Conservation (phyloP, 768 basidiomycete species). For the Nidula microcarpa region DNA sequence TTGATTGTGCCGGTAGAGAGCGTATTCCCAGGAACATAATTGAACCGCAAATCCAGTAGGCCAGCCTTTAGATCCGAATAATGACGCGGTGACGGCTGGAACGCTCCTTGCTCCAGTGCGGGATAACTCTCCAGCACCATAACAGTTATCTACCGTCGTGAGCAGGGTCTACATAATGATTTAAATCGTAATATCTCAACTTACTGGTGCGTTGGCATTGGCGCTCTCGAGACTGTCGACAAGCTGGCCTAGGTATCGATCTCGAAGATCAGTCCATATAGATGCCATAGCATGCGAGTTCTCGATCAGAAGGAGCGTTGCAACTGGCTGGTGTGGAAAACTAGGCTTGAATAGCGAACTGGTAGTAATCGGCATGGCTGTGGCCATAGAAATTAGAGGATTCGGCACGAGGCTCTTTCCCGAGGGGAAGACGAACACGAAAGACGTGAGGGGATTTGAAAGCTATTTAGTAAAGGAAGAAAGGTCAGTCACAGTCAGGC, state of each 20-base stretch:
- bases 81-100: conserved; percentile 29
- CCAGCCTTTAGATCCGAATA: conserved; percentile 34
- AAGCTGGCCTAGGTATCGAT: conserved; percentile 40
- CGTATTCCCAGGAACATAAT: conserved; percentile 35
- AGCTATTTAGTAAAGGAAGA: not conserved
- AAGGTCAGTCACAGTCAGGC: not conserved
- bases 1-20: conserved; percentile 41
- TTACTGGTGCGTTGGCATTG: conserved; percentile 36
- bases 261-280: conserved; percentile 47
- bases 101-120: conserved; percentile 16
- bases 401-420: conserved; percentile 2
- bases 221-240: conserved; percentile 35
- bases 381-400: not conserved
- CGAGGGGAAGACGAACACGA: conserved; percentile 2
- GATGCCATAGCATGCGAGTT: conserved; percentile 43
- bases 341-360: conserved; percentile 16
- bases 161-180: conserved; percentile 1
- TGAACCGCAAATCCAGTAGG: conserved; percentile 39
- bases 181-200: conserved; percentile 11
- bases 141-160: conserved; percentile 28
- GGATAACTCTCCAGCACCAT: conserved; percentile 46
- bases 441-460: conserved; percentile 3
- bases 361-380: conserved; percentile 12
- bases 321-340: conserved; percentile 26
- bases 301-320: conserved; percentile 51